Conservation (phyloP, 768 basidiomycete species). For the Asterophora lycoperdoides region DNA sequence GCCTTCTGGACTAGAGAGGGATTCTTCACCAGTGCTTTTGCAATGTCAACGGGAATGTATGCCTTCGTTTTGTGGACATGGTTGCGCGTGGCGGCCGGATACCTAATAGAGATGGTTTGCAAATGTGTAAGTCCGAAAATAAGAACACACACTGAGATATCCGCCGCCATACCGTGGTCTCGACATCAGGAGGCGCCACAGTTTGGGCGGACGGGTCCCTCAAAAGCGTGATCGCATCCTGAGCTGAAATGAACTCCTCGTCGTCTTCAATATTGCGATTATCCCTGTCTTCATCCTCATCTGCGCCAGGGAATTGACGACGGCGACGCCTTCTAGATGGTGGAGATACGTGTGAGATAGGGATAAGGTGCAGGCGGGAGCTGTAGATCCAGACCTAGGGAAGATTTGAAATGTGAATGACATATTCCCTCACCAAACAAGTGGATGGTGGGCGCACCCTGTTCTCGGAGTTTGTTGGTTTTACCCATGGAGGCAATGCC, state of each 20-base stretch:
- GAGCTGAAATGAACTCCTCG: constrained; percentile 49
- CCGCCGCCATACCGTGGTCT: constrained; percentile 64
- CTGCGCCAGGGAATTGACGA: constrained; percentile 37
- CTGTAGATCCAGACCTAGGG: constrained; percentile 87
- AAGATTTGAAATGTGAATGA: constrained; percentile 25
- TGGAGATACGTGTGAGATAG: constrained; percentile 70
- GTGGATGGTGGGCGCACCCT: constrained; percentile 59
- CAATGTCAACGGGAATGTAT: constrained; percentile 77
- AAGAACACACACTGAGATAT: constrained; percentile 51
- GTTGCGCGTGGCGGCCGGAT: constrained; percentile 58
- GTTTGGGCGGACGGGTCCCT: constrained; percentile 53
- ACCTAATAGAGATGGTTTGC: constrained; percentile 38
- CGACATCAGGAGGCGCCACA: constrained; percentile 53
- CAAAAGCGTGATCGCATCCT: constrained; percentile 63
- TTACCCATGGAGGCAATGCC: constrained; percentile 83
- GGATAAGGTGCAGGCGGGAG: constrained; percentile 82
- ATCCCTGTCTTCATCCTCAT: constrained; percentile 50
- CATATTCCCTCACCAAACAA: constrained; percentile 29
- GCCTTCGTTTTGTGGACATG: constrained; percentile 78
- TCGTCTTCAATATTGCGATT: constrained; percentile 29
- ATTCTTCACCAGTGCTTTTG: constrained; percentile 58
- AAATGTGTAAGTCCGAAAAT: not conserved
- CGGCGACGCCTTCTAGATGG: constrained; percentile 51
- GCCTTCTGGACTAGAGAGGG: constrained; percentile 80
- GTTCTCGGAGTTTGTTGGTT: constrained; percentile 87